Base-by-base conservation (phyloP, 2,329 filamentous ascomycete genomes). In the Clonostachys rhizophaga region DNA sequence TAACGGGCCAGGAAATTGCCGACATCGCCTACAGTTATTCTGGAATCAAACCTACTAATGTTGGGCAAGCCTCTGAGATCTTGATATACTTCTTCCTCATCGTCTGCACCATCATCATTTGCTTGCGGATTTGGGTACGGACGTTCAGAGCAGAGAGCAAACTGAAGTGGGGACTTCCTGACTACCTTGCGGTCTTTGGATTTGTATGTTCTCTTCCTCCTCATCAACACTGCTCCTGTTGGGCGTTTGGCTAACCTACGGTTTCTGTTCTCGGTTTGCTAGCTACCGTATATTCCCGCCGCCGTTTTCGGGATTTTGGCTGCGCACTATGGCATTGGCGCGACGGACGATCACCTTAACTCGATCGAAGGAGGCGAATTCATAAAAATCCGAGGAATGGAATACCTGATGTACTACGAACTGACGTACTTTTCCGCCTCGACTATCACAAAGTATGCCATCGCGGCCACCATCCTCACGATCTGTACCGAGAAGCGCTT, bases 381-480 rank as follows among this genome's bases (percentile, higher is more conserved):
- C 36, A 39, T 39, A n/a, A 2, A 3, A 8, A 18, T 39, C 36
- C 36, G 36, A n/a, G 36, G 36, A 11, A 39, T n/a, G 36, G 47
- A 52, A 36, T 47, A 53, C 46, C 47, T 52, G 50, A 44, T 53
- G 18, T 52, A 47, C 44, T 47, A 48, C 42, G 50, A 50, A 35
- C 8, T 53, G 14, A 50, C 49, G n/a, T 58, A 57, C 50, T 56
- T 51, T 34, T 46, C 50, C 47, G 51, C 56, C 4, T 55, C 56
- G 11, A 49, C 48, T 1, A 20, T 55, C 12, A 55, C 53, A 6
- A 58, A 59, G 20, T 45, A 49, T 18, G 50, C 55, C 30, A 56
- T 59, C 36, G 57, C 52, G 1, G 45, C 56, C 34, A 54, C 49
- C 5, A 51, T 55, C 20, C 36, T 39, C 2, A 39, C 14, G 7